phyloP scores from a whole-genome alignment of 257 asterid genomes.

The Oldenlandia corymbosa region DNA sequence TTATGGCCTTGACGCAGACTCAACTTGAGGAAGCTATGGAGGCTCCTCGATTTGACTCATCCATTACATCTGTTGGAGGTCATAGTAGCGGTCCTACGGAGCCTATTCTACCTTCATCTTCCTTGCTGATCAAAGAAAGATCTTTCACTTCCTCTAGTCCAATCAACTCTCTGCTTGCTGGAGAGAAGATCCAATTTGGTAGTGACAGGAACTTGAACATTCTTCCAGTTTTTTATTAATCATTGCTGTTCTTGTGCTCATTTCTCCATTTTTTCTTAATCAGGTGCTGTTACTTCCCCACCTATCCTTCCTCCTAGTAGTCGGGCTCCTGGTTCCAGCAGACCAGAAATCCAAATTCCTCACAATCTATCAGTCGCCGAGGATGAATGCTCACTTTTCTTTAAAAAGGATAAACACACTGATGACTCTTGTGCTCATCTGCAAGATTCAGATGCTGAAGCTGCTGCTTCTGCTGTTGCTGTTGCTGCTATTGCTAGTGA shows the following conservation, averaged over 20 bases:
- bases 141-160: slow-evolving; percentile 70
- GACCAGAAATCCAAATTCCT: slow-evolving; percentile 61
- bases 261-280: slow-evolving; percentile 1
- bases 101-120: slow-evolving; percentile 48
- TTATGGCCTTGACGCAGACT: slow-evolving; percentile 80
- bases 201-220: slow-evolving; percentile 7
- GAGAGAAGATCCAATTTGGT: slow-evolving; percentile 98
- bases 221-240: background rate
- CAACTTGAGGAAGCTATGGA: slow-evolving; percentile 91
- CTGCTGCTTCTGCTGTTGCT: slow-evolving; percentile 96
- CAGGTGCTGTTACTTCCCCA: slow-evolving; percentile 97
- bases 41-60: slow-evolving; percentile 59
- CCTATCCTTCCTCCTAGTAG: slow-evolving; percentile 68
- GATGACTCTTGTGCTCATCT: slow-evolving; percentile 46
- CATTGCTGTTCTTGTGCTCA: slow-evolving; percentile 5
- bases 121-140: slow-evolving; percentile 59
- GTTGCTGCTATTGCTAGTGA: slow-evolving; percentile 59
- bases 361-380: slow-evolving; percentile 47
- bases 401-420: slow-evolving; percentile 55
- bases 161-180: slow-evolving; percentile 86
- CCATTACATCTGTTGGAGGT: slow-evolving; percentile 57
- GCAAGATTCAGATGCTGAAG: slow-evolving; percentile 79
- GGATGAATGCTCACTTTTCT: slow-evolving; percentile 50
- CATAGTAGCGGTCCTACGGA: slow-evolving; percentile 48
- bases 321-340: slow-evolving; percentile 75